Evolutionary conservation across 495 filamentous ascomycete species (phyloP).

Genomic region (Xylaria grammica): DNA sequence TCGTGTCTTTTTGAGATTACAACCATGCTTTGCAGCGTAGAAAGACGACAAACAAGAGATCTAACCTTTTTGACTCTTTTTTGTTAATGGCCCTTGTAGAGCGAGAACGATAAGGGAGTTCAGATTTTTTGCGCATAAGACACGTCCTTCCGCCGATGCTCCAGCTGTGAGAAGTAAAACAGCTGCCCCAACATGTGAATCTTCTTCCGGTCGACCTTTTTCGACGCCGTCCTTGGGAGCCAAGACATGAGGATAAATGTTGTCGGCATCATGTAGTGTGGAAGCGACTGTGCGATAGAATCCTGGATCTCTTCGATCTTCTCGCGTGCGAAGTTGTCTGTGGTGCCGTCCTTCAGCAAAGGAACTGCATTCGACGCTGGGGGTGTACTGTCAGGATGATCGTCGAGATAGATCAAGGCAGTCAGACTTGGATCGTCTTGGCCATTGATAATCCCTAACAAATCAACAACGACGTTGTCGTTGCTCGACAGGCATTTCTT

Average conservation of each 20-base stretch:
- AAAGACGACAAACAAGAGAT: no score
- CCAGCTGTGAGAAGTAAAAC: conserved; percentile 16
- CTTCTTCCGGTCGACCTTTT: conserved; percentile 18
- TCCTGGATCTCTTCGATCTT: conserved; percentile 10
- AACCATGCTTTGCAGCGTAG: no score
- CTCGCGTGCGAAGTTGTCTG: not conserved
- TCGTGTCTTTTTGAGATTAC: no score
- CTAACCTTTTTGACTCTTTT: not conserved
- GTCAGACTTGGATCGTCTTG: conserved; percentile 17
- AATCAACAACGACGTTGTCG: conserved; percentile 11
- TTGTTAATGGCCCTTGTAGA: not conserved
- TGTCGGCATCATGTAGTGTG: conserved; percentile 17
- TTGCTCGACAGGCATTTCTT: conserved; percentile 18
- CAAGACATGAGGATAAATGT: conserved; percentile 18
- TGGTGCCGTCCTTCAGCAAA: conserved; percentile 12
- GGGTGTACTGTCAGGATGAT: conserved; percentile 12
- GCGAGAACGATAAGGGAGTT: not conserved
- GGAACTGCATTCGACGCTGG: not conserved
- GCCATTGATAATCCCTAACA: conserved; percentile 13
- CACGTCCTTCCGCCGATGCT: conserved; percentile 15
- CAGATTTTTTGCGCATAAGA: conserved; percentile 17
- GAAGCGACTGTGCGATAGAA: conserved; percentile 12
- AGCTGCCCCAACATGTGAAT: conserved; percentile 16
- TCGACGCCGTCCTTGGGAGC: not conserved
- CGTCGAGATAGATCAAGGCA: conserved; percentile 19